Conservation (phyloP, 2,329 filamentous ascomycete genomes). For the Talaromyces islandicus region DNA sequence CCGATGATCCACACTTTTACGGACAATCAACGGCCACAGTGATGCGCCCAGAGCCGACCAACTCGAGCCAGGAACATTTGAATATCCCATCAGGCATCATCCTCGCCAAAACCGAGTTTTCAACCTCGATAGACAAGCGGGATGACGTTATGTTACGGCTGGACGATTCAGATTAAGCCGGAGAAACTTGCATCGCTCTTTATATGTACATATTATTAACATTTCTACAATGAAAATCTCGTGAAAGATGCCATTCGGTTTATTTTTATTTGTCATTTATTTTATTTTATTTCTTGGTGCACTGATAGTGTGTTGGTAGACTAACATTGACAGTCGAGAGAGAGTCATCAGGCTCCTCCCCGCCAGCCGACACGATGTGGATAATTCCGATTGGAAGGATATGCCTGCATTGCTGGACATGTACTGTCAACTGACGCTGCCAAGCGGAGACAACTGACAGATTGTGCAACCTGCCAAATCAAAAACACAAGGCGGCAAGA, state of each 20-base stretch:
- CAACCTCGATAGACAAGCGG: constrained; percentile 13
- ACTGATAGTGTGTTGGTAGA: background rate
- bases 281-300: background rate
- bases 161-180: constrained; percentile 4
- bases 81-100: constrained; percentile 17
- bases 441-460: background rate
- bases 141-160: background rate
- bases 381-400: background rate
- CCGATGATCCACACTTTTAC: constrained; percentile 11
- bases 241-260: background rate
- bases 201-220: background rate
- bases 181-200: background rate
- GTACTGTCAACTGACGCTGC: background rate
- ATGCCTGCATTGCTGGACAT: background rate
- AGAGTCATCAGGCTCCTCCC: background rate
- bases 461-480: background rate
- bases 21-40: constrained; percentile 7
- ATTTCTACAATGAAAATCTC: background rate
- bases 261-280: background rate
- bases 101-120: constrained; percentile 18
- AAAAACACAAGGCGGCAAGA: background rate
- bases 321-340: background rate
- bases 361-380: background rate
- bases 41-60: background rate
- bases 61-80: constrained; percentile 10